Evolutionary conservation across 2,329 filamentous ascomycete genomes (phyloP), one percentile per base, ranked within the genome.

Genomic region (Monosporascus sp.): DNA sequence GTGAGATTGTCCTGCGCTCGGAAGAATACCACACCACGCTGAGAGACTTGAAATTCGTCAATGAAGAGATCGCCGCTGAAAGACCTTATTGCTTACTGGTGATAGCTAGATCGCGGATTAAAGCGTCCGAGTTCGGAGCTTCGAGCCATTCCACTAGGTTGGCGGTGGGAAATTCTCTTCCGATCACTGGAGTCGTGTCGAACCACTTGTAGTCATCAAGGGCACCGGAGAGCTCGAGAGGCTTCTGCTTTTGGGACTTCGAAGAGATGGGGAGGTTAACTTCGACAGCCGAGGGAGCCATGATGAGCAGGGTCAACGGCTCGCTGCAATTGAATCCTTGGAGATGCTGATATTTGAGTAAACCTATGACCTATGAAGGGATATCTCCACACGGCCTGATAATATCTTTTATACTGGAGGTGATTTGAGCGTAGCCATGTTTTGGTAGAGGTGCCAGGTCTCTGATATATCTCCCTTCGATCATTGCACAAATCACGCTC

Each of bases 11-110:
- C 72, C 56, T 80, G 77, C 48, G 74, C 66, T 11, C 77, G 72
- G 50, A 80, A 70, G 62, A 80, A 78, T 3, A 79, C 73, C 3
- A 80, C 77, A 20, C 77, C 76, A 17, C 77, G 65, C 52, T 77
- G 67, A 1, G 76, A 78, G 60, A 80, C 72, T 66, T 46, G 20
- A 51, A 20, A 17, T 19, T 35, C 24, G 52, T 55, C 60, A 54
- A n/a, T 43, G 17, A 20, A 27, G 24, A 14, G 16, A 7, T 8
- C 24, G 26, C 14, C 16, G 35, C 17, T 45, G 16, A 3, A 31
- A 9, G 11, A 16, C 20, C 24, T 43, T 22, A 26, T 43, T 49
- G 6, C 53, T 50, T 44, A 58, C 57, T 48, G 14, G 58, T 50
- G 27, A 60, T 64, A 45, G 52, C 52, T 26, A 55, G 48, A 50